Evolutionary conservation across 163 green algal species (phyloP).

Genomic region (Prototheca wickerhamii): DNA sequence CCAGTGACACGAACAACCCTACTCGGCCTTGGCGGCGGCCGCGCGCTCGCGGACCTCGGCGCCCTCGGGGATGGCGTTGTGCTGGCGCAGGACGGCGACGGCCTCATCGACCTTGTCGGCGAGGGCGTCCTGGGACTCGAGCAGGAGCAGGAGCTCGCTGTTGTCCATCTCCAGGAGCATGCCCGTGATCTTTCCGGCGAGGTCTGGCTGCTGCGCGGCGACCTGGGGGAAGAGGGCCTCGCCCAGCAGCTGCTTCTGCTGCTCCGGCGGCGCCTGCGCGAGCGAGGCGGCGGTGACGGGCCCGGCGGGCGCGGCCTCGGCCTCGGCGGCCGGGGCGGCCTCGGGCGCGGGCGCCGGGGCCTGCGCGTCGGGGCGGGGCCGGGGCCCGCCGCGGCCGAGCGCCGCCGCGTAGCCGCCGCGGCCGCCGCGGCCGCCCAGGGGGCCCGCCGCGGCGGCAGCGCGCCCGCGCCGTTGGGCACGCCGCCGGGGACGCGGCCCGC

Average conservation of each 20-base stretch:
- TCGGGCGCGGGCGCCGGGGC: constrained; percentile 10
- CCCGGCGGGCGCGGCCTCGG: constrained; percentile 23
- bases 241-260: constrained; percentile 89
- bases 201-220: constrained; percentile 56
- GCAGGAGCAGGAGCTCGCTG: constrained; percentile 88
- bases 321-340: constrained; percentile 14
- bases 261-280: constrained; percentile 56
- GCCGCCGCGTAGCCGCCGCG: constrained; percentile 9
- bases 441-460: constrained; percentile 28
- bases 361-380: constrained; percentile 3
- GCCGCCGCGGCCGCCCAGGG: constrained; percentile 21
- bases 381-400: constrained; percentile 8
- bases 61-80: constrained; percentile 65
- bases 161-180: constrained; percentile 93
- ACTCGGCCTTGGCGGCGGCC: background rate
- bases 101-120: constrained; percentile 80
- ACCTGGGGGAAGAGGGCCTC: constrained; percentile 95
- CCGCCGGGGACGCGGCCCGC: constrained; percentile 18
- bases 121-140: constrained; percentile 76
- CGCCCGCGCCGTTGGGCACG: constrained; percentile 21
- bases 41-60: constrained; percentile 13
- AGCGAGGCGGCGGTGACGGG: constrained; percentile 48
- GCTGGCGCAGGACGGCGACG: constrained; percentile 72
- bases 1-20: too few relatives aligned
- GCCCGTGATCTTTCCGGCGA: constrained; percentile 95